Evolutionary conservation across 306 rosid genomes (phyloP), one percentile per base, ranked within the genome.

Genomic region (Sechiopsis laciniata): DNA sequence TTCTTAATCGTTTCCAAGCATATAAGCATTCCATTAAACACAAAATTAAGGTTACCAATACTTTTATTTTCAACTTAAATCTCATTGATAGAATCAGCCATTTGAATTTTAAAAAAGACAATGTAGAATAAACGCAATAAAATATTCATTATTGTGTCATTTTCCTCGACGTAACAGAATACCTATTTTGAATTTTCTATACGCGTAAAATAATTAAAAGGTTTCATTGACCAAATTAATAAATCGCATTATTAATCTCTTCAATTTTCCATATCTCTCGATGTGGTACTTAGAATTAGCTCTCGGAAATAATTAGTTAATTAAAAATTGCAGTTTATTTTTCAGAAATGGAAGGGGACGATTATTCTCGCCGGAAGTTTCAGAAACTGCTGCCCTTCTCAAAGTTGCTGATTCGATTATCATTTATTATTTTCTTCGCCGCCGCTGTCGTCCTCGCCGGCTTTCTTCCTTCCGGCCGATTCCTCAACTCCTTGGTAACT

Each of bases 301-400:
- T 60, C 3, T 22, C 0, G 48, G 10, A 24, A 42, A 42, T 42
- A 12, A 52, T 52, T 52, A 24, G 32, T 60, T 60, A 60, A 12
- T 21, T 59, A 11, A 24, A n/a, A 24, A 12, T 37, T 8, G 10
- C 32, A 21, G 5, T 37, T 37, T 37, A n/a, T 5, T 66, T 66
- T 46, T 10, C 54, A 66, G 29, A 20, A 65, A 67, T 67, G 73
- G 46, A 55, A 67, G 55, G 9, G n/a, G 72, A 66, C 17, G 72
- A 67, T 67, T 67, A 32, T 32, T 32, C 72, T 67, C 72, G 72
- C 37, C 72, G 55, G 19, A 20, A 22, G 42, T 68, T 68, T 68
- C 57, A 21, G 35, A 68, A 48, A 13, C 42, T 20, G 55, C 55
- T 21, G 19, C 40, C 19, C 7, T 68, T 68, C 20, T 46, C 16